Percentiles rank a stretch among this genome's conserved stretches.
Evolutionary conservation across 2,329 filamentous ascomycete genomes (phyloP).

Genomic region (Monilinia laxa): DNA sequence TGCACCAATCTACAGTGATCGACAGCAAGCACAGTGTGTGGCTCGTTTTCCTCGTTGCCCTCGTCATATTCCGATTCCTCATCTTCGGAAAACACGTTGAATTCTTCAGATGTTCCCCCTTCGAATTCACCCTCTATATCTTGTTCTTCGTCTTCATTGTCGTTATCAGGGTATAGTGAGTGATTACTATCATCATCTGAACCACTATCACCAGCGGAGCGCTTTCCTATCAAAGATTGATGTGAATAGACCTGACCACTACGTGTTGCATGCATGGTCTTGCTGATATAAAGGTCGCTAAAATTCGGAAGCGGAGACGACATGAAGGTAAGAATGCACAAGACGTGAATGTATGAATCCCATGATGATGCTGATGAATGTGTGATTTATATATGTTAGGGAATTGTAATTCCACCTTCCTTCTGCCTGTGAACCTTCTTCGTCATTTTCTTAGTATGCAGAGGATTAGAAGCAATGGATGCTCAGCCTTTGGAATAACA

Average conservation of each 20-base stretch:
- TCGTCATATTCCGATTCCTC: slow-evolving; percentile 17
- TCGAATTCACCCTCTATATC: slow-evolving; percentile 10
- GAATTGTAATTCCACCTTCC: slow-evolving; percentile 23
- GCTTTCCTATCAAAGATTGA: slow-evolving; percentile 31
- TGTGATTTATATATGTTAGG: slow-evolving; percentile 33
- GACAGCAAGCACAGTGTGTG: slow-evolving; percentile 35
- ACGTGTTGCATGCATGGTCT: slow-evolving; percentile 35
- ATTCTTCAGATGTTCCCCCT: slow-evolving; percentile 15
- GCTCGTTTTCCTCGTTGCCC: slow-evolving; percentile 21
- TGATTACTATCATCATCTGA: slow-evolving; percentile 20
- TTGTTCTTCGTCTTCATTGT: slow-evolving; percentile 17
- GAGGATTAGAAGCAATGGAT: slow-evolving; percentile 28
- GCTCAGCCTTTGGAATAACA: slow-evolving; percentile 33
- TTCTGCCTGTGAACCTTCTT: slow-evolving; percentile 31
- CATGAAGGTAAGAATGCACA: slow-evolving; percentile 33
- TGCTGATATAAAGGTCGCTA: slow-evolving; percentile 36
- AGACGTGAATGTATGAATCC: slow-evolving; percentile 21
- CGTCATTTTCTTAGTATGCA: slow-evolving; percentile 30
- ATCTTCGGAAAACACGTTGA: slow-evolving; percentile 12
- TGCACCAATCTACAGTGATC: slow-evolving; percentile 24
- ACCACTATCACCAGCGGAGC: slow-evolving; percentile 24
- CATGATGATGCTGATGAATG: slow-evolving; percentile 35
- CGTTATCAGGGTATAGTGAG: slow-evolving; percentile 10
- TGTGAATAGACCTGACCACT: slow-evolving; percentile 23
- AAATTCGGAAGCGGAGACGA: slow-evolving; percentile 37